Percentiles rank a stretch among this genome's conserved stretches.
Evolutionary conservation across 331 rosid genomes (phyloP).

Genomic region (Cydonia oblonga): DNA sequence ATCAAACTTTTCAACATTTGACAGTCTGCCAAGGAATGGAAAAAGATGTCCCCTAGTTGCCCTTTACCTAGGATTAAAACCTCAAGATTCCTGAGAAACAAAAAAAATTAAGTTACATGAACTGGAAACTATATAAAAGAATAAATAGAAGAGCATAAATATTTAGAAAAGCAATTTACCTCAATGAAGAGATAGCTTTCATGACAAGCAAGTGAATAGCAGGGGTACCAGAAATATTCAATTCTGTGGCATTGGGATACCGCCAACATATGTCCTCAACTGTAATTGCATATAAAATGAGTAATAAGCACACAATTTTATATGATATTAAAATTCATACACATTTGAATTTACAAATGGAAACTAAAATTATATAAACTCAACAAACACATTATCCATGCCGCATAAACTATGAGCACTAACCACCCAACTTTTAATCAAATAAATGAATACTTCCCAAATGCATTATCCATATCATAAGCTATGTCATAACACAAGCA

Average conservation of each 20-base stretch:
- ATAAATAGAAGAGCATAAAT: neutral
- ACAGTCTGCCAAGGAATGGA: conserved; percentile 69
- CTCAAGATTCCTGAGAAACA: conserved; percentile 70
- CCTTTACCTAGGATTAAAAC: conserved; percentile 72
- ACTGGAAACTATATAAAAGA: conserved; percentile 17
- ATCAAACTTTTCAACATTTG: conserved; percentile 54
- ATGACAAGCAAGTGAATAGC: conserved; percentile 50
- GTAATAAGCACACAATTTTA: conserved; percentile 1
- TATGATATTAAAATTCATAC: neutral
- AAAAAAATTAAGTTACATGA: neutral
- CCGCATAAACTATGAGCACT: neutral
- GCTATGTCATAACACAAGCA: neutral
- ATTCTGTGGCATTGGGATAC: conserved; percentile 86
- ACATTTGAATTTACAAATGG: neutral
- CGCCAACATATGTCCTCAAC: conserved; percentile 95
- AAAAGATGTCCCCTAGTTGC: conserved; percentile 60
- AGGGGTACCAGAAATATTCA: conserved; percentile 64
- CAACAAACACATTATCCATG: neutral
- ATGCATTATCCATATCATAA: neutral
- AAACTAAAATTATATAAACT: neutral
- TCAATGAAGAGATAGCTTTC: conserved; percentile 64
- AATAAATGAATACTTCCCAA: neutral
- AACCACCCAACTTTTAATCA: neutral
- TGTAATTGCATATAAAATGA: conserved; percentile 24
- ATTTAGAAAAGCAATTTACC: conserved; percentile 27